A percentile compares a stretch with the other conserved stretches of the same genome.
These are phyloP conservation scores for Phytophthora tubulina DNA, from an alignment of 352 stramenopile species.

Conservation along the genomic window DNA sequence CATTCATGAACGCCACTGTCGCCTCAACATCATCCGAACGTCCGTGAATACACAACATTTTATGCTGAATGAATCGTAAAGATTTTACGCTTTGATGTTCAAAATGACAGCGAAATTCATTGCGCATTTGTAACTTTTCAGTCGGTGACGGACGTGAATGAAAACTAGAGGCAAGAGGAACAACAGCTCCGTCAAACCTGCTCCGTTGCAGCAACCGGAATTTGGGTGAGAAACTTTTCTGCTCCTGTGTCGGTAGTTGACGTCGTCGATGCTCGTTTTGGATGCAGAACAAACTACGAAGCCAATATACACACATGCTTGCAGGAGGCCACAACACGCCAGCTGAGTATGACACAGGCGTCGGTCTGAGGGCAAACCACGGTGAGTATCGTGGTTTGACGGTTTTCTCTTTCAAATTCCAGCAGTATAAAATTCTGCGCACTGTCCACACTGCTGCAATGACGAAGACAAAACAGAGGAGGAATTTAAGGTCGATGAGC, in stretches of 20 bases:
- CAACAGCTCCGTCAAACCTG: too few species aligned
- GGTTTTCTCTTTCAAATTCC: neutral
- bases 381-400: neutral
- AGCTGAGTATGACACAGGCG: constrained; percentile 45
- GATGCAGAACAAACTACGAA: constrained; percentile 46
- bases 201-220: too few species aligned
- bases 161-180: too few species aligned
- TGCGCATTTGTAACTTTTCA: too few species aligned
- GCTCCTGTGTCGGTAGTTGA: neutral
- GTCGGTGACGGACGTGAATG: too few species aligned
- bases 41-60: neutral
- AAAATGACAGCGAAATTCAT: too few species aligned
- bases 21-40: neutral
- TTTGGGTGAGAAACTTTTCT: too few species aligned
- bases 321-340: constrained; percentile 38
- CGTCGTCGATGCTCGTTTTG: constrained; percentile 17
- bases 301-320: constrained; percentile 45
- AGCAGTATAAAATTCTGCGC: neutral
- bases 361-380: constrained; percentile 29
- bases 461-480: constrained; percentile 32
- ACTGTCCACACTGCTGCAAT: constrained; percentile 10
- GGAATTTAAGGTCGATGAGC: constrained; percentile 47
- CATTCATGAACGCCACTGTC: neutral
- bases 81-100: neutral
- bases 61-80: neutral